Conservation (phyloP, 176 grass and related monocot species). For the maize (Zea mays) region DNA sequence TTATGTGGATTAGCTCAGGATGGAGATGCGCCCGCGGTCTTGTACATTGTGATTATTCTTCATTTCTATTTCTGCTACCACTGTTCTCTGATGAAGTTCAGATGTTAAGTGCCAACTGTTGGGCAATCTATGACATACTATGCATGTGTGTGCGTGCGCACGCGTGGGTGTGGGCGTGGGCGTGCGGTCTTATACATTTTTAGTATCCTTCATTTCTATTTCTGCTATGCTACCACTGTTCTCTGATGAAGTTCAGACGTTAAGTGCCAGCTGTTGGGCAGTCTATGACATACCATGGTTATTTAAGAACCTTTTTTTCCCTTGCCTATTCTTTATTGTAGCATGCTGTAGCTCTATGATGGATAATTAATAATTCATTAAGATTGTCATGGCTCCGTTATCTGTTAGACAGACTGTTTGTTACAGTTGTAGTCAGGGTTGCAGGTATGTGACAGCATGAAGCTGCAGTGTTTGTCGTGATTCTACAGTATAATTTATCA, state of each 20-base stretch:
- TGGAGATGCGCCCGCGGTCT: not conserved
- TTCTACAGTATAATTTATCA: not conserved
- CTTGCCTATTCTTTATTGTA: not conserved
- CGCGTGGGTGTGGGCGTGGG: too few relatives aligned
- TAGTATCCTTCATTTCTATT: not conserved
- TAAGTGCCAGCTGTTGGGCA: not conserved
- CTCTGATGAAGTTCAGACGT: slow-evolving; percentile 10
- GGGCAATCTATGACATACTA: not conserved
- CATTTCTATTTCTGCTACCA: not conserved
- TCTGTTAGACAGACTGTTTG: not conserved
- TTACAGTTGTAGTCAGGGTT: not conserved
- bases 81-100: slow-evolving; percentile 1
- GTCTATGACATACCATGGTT: not conserved
- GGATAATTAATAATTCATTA: not conserved
- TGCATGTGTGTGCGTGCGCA: too few relatives aligned
- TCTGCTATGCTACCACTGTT: not conserved
- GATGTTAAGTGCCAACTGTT: not conserved
- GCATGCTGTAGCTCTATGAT: not conserved
- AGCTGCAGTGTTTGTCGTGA: not conserved
- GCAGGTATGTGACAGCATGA: slow-evolving; percentile 8
- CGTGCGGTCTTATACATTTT: too few relatives aligned
- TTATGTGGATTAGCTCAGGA: not conserved
- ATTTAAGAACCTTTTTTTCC: not conserved
- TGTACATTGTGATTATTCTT: not conserved
- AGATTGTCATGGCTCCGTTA: not conserved